These are phyloP conservation scores for Corinectria fuckeliana DNA, from an alignment of 2,329 filamentous ascomycete species.

Conservation along the genomic window DNA sequence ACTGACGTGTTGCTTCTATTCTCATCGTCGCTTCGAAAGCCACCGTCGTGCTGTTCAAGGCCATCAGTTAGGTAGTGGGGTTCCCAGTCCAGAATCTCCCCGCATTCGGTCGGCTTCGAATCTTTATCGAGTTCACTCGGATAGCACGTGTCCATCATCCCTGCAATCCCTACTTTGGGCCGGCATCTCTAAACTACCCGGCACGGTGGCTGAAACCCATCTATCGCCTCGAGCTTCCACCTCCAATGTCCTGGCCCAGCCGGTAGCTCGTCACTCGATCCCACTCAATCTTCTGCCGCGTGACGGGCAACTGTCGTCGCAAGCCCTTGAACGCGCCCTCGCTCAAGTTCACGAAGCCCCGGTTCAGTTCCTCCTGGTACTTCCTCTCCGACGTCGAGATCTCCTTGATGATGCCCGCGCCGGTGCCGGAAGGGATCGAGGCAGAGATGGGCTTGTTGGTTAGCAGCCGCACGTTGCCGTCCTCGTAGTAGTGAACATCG, in stretches of 20 bases:
- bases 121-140: slow-evolving; percentile 12
- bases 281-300: slow-evolving; percentile 99
- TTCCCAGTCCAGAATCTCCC: neutral
- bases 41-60: slow-evolving; percentile 6
- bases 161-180: neutral
- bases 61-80: neutral
- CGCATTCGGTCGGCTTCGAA: slow-evolving; percentile 13
- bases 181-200: neutral
- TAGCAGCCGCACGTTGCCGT: slow-evolving; percentile 92
- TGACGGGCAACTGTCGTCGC: slow-evolving; percentile 91
- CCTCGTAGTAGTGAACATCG: slow-evolving; percentile 99
- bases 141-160: neutral
- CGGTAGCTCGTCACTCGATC: slow-evolving; percentile 96
- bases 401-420: slow-evolving; percentile 75
- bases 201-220: neutral
- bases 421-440: slow-evolving; percentile 66
- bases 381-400: slow-evolving; percentile 84
- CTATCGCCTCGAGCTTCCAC: slow-evolving; percentile 60
- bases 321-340: slow-evolving; percentile 96
- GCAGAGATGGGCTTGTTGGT: slow-evolving; percentile 79
- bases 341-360: slow-evolving; percentile 84
- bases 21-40: slow-evolving; percentile 11
- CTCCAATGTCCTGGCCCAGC: slow-evolving; percentile 80
- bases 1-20: slow-evolving; percentile 4
- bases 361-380: slow-evolving; percentile 96